A percentile compares a stretch with the other conserved stretches of the same genome.
phyloP scores from a whole-genome alignment of 495 filamentous ascomycete genomes.

The Pyronema omphalodes region DNA sequence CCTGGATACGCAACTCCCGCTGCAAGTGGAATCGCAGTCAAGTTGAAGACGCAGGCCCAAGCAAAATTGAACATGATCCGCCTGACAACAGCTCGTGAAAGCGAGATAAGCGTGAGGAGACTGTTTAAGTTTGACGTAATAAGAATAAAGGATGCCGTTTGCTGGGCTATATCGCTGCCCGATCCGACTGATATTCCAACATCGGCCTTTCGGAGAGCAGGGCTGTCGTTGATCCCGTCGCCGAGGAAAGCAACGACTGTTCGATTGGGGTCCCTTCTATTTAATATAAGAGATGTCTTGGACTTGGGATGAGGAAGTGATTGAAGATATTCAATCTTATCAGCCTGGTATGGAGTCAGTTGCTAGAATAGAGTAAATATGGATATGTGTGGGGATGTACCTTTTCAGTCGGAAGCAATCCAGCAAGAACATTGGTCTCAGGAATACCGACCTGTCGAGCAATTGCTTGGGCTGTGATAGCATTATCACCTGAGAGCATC shows the following conservation, averaged over 20 bases:
- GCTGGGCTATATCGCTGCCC: conserved; percentile 70
- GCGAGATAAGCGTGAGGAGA: conserved; percentile 52
- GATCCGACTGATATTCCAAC: conserved; percentile 71
- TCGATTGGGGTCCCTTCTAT: not conserved
- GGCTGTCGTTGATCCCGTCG: conserved; percentile 80
- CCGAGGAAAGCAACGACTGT: conserved; percentile 40
- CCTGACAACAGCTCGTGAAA: conserved; percentile 53
- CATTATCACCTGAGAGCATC: conserved; percentile 86
- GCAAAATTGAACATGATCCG: conserved; percentile 72
- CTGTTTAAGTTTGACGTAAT: conserved; percentile 50
- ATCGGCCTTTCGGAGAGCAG: conserved; percentile 61
- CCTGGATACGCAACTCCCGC: conserved; percentile 60
- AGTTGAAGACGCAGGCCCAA: conserved; percentile 80
- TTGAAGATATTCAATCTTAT: conserved; percentile 66
- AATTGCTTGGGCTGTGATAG: conserved; percentile 54
- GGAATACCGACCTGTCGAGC: conserved; percentile 61
- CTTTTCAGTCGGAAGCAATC: conserved; percentile 71
- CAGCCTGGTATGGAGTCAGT: conserved; percentile 28
- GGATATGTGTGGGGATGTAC: conserved; percentile 1
- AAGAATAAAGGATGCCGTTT: conserved; percentile 69
- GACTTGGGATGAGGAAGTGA: conserved; percentile 19
- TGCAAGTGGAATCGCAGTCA: conserved; percentile 60
- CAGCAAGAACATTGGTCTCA: conserved; percentile 58
- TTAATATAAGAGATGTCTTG: conserved; percentile 8
- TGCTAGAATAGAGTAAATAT: not conserved